phyloP scores from a whole-genome alignment of 805 yeast species.

The Ogataea paradorogensis region DNA sequence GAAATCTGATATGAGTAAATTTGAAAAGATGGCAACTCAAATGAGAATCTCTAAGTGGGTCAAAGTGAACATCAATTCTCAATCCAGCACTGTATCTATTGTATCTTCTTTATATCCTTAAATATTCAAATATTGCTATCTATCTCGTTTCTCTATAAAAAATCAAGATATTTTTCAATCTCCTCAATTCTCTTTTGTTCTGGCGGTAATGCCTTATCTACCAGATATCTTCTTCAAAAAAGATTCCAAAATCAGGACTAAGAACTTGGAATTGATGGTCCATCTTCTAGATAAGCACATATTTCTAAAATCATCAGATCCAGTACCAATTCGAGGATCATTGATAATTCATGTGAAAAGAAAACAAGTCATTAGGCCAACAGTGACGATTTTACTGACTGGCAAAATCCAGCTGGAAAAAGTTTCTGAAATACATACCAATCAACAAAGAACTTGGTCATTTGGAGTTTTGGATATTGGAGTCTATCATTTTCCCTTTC shows the following conservation, averaged over 20 bases:
- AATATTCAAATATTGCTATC: too few species aligned
- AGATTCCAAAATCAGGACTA: not conserved
- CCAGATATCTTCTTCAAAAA: not conserved
- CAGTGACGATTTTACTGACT: conserved; percentile 13
- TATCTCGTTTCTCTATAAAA: too few species aligned
- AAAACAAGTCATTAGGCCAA: conserved; percentile 9
- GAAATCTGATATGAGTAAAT: too few species aligned
- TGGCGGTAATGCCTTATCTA: conserved; percentile 2
- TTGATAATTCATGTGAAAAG: conserved; percentile 19
- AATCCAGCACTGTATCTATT: too few species aligned
- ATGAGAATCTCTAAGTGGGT: too few species aligned
- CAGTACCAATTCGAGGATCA: conserved; percentile 24
- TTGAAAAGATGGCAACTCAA: too few species aligned
- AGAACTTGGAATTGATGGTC: not conserved
- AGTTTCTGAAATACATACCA: not conserved
- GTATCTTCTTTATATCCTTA: too few species aligned
- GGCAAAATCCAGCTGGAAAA: conserved; percentile 12
- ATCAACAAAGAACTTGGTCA: conserved; percentile 5
- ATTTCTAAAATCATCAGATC: conserved; percentile 9
- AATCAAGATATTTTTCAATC: not conserved
- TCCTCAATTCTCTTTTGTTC: conserved; percentile 2
- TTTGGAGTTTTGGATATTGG: conserved; percentile 16
- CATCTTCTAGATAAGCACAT: conserved; percentile 13
- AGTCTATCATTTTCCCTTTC: conserved; percentile 26
- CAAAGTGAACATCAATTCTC: too few species aligned